Conservation (phyloP, 108 stramenopile species). For the Aurantiochytrium sp. region DNA sequence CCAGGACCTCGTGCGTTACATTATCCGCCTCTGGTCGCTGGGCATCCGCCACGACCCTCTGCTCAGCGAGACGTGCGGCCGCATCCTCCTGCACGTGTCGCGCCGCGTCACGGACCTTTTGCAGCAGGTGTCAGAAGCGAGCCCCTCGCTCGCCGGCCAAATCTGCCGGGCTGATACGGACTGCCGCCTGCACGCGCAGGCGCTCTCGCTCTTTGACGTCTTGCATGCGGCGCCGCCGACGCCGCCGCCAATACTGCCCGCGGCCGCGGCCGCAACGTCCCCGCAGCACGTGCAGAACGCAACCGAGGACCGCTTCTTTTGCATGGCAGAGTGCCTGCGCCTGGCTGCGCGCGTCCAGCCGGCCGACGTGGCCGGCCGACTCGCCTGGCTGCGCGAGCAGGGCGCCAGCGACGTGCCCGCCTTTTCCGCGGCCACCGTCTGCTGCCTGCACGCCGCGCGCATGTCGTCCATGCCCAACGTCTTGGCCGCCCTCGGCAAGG, state of each 20-base stretch:
- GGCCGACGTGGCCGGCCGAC: not conserved
- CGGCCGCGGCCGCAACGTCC: too few species aligned
- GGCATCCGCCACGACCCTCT: not conserved
- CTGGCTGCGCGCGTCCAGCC: not conserved
- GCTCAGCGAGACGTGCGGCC: not conserved
- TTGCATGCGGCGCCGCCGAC: not conserved
- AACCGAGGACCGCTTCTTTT: not conserved
- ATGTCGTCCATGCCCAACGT: not conserved
- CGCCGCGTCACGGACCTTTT: not conserved
- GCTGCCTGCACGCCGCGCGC: not conserved
- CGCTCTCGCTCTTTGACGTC: not conserved
- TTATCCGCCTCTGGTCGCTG: not conserved
- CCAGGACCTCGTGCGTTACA: not conserved
- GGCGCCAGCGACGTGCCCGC: not conserved
- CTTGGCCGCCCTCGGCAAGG: not conserved
- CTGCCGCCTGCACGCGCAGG: not conserved
- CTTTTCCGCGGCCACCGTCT: not conserved
- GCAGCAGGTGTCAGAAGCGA: not conserved
- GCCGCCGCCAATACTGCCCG: too few species aligned
- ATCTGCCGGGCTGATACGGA: not conserved
- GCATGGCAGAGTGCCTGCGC: not conserved
- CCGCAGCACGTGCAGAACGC: not conserved
- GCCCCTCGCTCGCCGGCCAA: not conserved
- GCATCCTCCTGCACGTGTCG: not conserved
- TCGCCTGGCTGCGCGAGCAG: not conserved